phyloP scores from a whole-genome alignment of 331 rosid species.

The Rosa hybrid region DNA sequence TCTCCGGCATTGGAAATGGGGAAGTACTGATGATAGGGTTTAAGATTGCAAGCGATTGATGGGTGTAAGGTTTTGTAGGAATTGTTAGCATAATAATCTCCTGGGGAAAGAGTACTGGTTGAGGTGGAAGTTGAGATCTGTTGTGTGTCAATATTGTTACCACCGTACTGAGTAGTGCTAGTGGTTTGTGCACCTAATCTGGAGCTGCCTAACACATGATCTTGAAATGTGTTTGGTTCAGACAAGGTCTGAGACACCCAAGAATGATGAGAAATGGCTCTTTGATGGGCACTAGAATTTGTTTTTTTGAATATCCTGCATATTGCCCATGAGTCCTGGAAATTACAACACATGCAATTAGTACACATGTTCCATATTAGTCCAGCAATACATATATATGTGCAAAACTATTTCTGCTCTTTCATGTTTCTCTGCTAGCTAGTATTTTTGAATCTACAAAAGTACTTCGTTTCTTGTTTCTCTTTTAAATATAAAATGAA shows the following conservation, averaged over 20 bases:
- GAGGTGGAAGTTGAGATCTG: constrained; percentile 33
- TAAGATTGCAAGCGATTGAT: constrained; percentile 7
- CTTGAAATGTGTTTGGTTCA: constrained; percentile 40
- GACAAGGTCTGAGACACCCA: constrained; percentile 55
- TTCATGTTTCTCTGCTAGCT: background rate
- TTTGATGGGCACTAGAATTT: constrained; percentile 63
- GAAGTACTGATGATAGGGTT: constrained; percentile 41
- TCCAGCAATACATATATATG: background rate
- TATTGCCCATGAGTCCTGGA: constrained; percentile 97
- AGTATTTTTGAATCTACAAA: background rate
- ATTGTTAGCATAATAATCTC: constrained; percentile 39
- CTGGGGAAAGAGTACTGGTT: constrained; percentile 34
- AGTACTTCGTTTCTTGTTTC: background rate
- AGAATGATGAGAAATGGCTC: constrained; percentile 77
- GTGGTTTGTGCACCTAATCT: constrained; percentile 6
- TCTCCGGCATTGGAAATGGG: constrained; percentile 45
- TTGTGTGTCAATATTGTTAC: constrained; percentile 28
- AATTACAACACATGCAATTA: background rate
- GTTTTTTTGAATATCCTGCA: constrained; percentile 95
- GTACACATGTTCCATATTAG: background rate
- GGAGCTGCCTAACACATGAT: constrained; percentile 18
- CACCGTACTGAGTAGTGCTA: constrained; percentile 35
- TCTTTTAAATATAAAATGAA: background rate
- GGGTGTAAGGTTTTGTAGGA: constrained; percentile 34
- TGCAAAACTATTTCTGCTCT: background rate